Percentiles rank a stretch among this genome's conserved stretches.
phyloP scores from a whole-genome alignment of 1,284 basidiomycete species.

The Xerocomus amazonicus region DNA sequence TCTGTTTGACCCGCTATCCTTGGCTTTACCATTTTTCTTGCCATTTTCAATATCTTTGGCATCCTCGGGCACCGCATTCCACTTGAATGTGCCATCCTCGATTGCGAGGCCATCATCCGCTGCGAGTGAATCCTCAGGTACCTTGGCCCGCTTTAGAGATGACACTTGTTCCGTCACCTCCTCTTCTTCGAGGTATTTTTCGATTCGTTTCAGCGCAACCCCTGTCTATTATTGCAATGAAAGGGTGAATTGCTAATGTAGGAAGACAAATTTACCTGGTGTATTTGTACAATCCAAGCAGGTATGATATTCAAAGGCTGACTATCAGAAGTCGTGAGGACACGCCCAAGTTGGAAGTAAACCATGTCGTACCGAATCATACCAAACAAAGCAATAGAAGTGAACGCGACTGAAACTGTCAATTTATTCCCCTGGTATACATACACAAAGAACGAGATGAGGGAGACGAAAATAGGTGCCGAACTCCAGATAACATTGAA shows the following conservation, averaged over 20 bases:
- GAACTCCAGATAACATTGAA: conserved; percentile 62
- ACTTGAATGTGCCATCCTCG: conserved; percentile 54
- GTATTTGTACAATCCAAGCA: conserved; percentile 50
- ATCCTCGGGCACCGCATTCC: conserved; percentile 46
- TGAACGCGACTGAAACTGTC: conserved; percentile 67
- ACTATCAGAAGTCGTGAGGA: conserved; percentile 24
- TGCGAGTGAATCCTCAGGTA: conserved; percentile 16
- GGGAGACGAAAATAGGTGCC: conserved; percentile 66
- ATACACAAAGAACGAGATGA: conserved; percentile 64
- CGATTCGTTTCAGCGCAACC: conserved; percentile 78
- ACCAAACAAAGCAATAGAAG: conserved; percentile 68
- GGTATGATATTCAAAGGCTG: conserved; percentile 71
- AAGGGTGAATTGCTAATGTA: neutral
- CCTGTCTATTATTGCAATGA: conserved; percentile 43
- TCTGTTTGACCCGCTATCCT: conserved; percentile 2
- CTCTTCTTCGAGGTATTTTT: conserved; percentile 78
- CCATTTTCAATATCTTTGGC: conserved; percentile 8
- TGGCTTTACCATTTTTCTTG: conserved; percentile 11
- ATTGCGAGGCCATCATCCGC: conserved; percentile 48
- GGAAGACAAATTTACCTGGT: conserved; percentile 20
- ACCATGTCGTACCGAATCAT: conserved; percentile 55
- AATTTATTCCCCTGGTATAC: conserved; percentile 63
- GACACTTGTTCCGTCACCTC: conserved; percentile 75
- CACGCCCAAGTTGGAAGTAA: neutral
- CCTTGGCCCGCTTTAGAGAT: conserved; percentile 46